Evolutionary conservation across 768 basidiomycete species (phyloP).

Genomic region (Rhizopogon vesiculosus): DNA sequence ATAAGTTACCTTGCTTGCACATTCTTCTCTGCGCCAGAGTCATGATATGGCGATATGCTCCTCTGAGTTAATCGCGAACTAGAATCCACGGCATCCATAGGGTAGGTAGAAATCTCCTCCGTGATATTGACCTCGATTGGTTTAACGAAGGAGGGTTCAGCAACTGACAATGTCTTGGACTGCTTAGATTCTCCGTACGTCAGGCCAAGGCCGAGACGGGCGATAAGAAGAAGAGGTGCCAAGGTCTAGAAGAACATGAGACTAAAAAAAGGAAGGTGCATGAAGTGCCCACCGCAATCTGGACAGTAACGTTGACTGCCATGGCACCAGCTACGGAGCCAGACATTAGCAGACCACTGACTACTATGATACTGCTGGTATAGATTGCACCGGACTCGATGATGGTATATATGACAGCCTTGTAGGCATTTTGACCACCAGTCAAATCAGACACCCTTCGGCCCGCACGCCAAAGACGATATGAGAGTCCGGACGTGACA

Average conservation of each 20-base stretch:
- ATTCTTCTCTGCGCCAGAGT: too few relatives aligned
- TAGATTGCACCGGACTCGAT: constrained; percentile 13
- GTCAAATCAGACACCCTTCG: not conserved
- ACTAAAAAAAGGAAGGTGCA: not conserved
- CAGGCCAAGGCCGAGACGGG: not conserved
- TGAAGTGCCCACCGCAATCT: not conserved
- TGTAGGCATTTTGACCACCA: constrained; percentile 3
- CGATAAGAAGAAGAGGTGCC: not conserved
- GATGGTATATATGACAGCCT: constrained; percentile 11
- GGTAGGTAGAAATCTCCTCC: not conserved
- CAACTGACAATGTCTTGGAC: not conserved
- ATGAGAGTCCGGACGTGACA: constrained; percentile 12
- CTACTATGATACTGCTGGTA: too few relatives aligned
- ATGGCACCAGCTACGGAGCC: not conserved
- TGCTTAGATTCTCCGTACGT: not conserved
- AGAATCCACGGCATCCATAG: too few relatives aligned
- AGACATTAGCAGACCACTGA: too few relatives aligned
- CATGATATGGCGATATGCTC: too few relatives aligned
- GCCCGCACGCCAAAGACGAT: constrained; percentile 8
- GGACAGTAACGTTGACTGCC: constrained; percentile 3
- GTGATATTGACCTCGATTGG: not conserved
- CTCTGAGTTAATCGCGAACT: too few relatives aligned
- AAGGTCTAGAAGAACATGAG: not conserved
- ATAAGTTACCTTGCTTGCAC: too few relatives aligned
- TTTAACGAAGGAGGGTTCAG: not conserved